Conservation (phyloP, 2,329 filamentous ascomycete genomes). For the Alternaria sp. region DNA sequence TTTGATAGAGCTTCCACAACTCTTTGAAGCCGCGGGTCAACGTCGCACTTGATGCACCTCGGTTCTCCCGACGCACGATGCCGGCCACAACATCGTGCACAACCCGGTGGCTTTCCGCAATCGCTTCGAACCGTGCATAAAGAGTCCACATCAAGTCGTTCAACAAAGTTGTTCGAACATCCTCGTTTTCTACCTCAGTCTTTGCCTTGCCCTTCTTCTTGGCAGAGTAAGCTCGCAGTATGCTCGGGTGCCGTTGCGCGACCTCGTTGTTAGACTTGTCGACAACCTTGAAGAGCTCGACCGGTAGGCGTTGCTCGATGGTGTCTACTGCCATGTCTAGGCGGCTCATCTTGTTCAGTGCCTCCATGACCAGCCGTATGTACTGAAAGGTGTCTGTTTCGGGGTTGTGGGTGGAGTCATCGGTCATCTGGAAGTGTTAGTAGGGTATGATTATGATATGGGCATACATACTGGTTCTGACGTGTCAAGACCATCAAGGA, state of each 20-base stretch:
- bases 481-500: slow-evolving; percentile 64
- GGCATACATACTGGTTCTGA: slow-evolving; percentile 44
- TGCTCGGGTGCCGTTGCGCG: slow-evolving; percentile 88
- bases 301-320: slow-evolving; percentile 89
- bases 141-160: slow-evolving; percentile 90
- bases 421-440: slow-evolving; percentile 62
- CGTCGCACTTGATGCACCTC: slow-evolving; percentile 60
- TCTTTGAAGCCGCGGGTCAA: slow-evolving; percentile 92
- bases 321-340: slow-evolving; percentile 86
- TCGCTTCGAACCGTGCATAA: slow-evolving; percentile 96
- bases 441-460: not conserved
- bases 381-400: slow-evolving; percentile 97
- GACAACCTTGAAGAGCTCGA: slow-evolving; percentile 91
- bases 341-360: slow-evolving; percentile 85
- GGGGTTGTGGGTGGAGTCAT: slow-evolving; percentile 91
- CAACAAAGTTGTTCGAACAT: slow-evolving; percentile 82
- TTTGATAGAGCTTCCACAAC: slow-evolving; percentile 97
- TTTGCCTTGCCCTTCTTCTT: slow-evolving; percentile 68
- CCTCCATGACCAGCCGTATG: slow-evolving; percentile 83
- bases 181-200: slow-evolving; percentile 65
- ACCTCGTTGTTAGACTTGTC: slow-evolving; percentile 95
- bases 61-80: slow-evolving; percentile 81
- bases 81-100: slow-evolving; percentile 91
- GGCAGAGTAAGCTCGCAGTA: slow-evolving; percentile 61
- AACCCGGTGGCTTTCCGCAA: slow-evolving; percentile 91